phyloP scores from a whole-genome alignment of 2,329 filamentous ascomycete species.

The Cladosporium sp. region DNA sequence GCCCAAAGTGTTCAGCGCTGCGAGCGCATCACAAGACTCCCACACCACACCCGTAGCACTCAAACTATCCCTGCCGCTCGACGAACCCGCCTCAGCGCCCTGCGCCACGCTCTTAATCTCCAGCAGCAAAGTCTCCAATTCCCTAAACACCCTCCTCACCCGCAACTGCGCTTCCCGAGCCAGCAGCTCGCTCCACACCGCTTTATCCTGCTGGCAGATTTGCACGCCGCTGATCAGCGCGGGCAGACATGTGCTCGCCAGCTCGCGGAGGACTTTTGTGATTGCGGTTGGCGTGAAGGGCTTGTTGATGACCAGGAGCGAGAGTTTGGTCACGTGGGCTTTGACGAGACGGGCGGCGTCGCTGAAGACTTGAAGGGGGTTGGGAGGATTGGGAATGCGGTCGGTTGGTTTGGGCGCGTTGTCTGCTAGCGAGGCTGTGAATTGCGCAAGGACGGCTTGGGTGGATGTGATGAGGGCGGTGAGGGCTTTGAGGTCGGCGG shows the following conservation, averaged over 20 bases:
- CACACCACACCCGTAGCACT: conserved; percentile 76
- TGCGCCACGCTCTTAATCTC: conserved; percentile 60
- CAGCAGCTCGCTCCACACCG: conserved; percentile 62
- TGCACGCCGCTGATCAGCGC: conserved; percentile 71
- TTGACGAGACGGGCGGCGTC: conserved; percentile 72
- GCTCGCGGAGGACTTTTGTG: conserved; percentile 66
- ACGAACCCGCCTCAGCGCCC: conserved; percentile 46
- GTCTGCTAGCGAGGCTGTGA: conserved; percentile 31
- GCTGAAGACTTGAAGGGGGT: conserved; percentile 67
- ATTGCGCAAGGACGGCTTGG: conserved; percentile 35
- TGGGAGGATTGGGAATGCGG: conserved; percentile 37
- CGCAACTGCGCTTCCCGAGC: conserved; percentile 63
- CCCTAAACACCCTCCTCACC: conserved; percentile 60
- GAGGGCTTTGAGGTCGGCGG: conserved; percentile 30
- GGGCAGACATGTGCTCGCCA: conserved; percentile 72
- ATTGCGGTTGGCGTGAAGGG: conserved; percentile 83
- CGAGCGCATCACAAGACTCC: conserved; percentile 76
- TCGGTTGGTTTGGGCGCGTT: conserved; percentile 24
- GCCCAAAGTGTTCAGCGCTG: conserved; percentile 64
- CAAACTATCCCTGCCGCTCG: conserved; percentile 50
- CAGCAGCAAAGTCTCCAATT: conserved; percentile 61
- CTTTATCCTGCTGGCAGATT: conserved; percentile 56
- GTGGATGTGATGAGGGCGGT: conserved; percentile 33
- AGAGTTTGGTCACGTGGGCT: conserved; percentile 84
- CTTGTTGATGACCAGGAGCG: conserved; percentile 79